Percentiles rank a stretch among this genome's conserved stretches.
Conservation (phyloP, 2,329 filamentous ascomycete genomes). For the Nemania serpens region DNA sequence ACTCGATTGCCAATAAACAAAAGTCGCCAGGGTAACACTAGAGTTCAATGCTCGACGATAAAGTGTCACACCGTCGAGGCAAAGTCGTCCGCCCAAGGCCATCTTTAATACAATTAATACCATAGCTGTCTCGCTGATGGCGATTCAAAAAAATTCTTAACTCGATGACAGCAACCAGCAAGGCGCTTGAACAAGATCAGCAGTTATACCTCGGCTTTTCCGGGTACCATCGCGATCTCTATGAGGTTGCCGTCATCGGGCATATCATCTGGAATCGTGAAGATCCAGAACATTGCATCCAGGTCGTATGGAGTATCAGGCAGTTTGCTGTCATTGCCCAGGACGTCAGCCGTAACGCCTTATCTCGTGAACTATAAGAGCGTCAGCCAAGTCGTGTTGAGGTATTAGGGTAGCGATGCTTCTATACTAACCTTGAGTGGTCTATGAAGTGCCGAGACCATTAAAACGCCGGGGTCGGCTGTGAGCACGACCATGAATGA, state of each 20-base stretch:
- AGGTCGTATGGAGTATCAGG: constrained; percentile 30
- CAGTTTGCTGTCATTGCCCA: constrained; percentile 44
- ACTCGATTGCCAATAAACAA: constrained; percentile 36
- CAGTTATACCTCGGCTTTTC: background rate
- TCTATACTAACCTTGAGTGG: constrained; percentile 21
- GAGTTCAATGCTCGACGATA: constrained; percentile 9
- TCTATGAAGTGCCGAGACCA: constrained; percentile 17
- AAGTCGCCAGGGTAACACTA: constrained; percentile 16
- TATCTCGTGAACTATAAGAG: constrained; percentile 21
- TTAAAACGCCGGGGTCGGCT: constrained; percentile 24
- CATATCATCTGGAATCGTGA: background rate
- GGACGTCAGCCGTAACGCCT: constrained; percentile 37
- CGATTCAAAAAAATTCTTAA: background rate
- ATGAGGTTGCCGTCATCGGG: constrained; percentile 1
- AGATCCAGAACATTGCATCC: constrained; percentile 20
- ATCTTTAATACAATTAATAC: constrained; percentile 17
- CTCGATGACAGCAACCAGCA: background rate
- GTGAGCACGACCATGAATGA: constrained; percentile 30
- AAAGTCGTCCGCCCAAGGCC: constrained; percentile 4
- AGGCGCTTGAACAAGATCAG: background rate
- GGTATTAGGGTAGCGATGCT: no score
- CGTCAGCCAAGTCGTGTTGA: constrained; percentile 13
- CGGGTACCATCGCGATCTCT: background rate
- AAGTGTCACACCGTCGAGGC: background rate
- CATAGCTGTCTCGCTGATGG: constrained; percentile 16